Conservation (phyloP, 345 rosid genomes). For the Salix arbutifolia region DNA sequence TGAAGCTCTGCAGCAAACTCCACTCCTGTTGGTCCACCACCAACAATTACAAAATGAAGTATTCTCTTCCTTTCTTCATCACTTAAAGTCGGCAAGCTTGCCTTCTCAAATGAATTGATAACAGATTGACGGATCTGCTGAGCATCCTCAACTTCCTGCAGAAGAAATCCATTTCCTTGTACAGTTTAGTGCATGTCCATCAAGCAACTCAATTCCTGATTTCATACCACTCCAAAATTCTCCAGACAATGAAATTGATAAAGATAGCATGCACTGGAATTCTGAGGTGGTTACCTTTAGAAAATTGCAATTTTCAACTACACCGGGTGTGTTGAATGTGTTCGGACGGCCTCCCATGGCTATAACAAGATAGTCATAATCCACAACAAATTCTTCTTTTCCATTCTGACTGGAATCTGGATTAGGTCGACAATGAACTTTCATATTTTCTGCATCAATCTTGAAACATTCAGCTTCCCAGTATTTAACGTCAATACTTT, state of each 20-base stretch:
- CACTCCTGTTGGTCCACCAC: constrained; percentile 99
- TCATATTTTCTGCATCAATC: constrained; percentile 74
- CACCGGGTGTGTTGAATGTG: constrained; percentile 96
- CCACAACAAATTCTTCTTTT: constrained; percentile 66
- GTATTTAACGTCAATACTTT: constrained; percentile 51
- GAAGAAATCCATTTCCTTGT: constrained; percentile 6
- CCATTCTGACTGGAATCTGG: constrained; percentile 43
- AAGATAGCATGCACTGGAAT: background rate
- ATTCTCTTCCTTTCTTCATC: constrained; percentile 86
- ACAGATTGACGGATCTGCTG: constrained; percentile 79
- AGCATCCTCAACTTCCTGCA: constrained; percentile 97
- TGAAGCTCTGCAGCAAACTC: constrained; percentile 97
- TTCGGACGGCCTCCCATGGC: constrained; percentile 95
- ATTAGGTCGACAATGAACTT: constrained; percentile 65
- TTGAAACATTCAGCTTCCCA: constrained; percentile 88
- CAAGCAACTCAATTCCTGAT: background rate
- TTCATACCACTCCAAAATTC: background rate
- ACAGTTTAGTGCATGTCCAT: background rate
- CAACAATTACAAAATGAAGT: constrained; percentile 95
- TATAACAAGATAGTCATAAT: constrained; percentile 84
- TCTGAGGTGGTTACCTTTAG: constrained; percentile 55
- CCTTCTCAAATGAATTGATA: constrained; percentile 86
- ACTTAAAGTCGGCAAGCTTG: constrained; percentile 73
- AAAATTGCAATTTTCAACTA: constrained; percentile 82
- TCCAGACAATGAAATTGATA: background rate